Percentiles rank a stretch among this genome's conserved stretches.
These are phyloP conservation scores for Baudoinia panamericana DNA, from an alignment of 495 filamentous ascomycete genomes.

Conservation along the genomic window DNA sequence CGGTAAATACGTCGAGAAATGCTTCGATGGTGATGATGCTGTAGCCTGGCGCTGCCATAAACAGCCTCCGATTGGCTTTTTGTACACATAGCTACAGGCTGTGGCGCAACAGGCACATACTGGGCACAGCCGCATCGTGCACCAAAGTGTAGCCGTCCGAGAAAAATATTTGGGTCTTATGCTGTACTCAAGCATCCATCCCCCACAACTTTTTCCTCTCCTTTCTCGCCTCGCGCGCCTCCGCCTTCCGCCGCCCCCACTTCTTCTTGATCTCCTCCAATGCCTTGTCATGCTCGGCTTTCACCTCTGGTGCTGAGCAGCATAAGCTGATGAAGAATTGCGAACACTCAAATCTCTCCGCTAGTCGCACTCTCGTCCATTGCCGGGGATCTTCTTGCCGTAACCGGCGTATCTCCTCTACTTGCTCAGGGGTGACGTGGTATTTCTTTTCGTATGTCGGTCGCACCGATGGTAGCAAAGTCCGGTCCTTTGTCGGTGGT, in stretches of 20 bases:
- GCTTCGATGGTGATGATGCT: no score
- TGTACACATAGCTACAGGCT: no score
- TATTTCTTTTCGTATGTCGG: conserved; percentile 49
- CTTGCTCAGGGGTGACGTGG: conserved; percentile 58
- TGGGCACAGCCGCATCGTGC: no score
- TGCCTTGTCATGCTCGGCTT: conserved; percentile 28
- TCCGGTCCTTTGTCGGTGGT: conserved; percentile 11
- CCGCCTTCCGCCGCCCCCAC: conserved; percentile 59
- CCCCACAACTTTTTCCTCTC: conserved; percentile 51
- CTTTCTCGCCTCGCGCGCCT: conserved; percentile 60
- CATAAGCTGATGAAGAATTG: conserved; percentile 55
- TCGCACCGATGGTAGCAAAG: conserved; percentile 45
- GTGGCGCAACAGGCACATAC: no score
- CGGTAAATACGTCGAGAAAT: no score
- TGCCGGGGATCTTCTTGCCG: conserved; percentile 50
- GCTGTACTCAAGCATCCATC: conserved; percentile 34
- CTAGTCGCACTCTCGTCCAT: conserved; percentile 60
- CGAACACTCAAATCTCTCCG: conserved; percentile 64
- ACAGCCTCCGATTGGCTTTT: no score
- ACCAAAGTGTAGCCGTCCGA: no score
- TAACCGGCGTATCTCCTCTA: conserved; percentile 66
- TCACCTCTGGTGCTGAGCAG: conserved; percentile 35
- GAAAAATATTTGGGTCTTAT: no score
- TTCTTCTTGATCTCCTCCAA: conserved; percentile 49
- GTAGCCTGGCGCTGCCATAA: no score